Conservation (phyloP, 2,329 filamentous ascomycete genomes). For the Phyllachora maydis region DNA sequence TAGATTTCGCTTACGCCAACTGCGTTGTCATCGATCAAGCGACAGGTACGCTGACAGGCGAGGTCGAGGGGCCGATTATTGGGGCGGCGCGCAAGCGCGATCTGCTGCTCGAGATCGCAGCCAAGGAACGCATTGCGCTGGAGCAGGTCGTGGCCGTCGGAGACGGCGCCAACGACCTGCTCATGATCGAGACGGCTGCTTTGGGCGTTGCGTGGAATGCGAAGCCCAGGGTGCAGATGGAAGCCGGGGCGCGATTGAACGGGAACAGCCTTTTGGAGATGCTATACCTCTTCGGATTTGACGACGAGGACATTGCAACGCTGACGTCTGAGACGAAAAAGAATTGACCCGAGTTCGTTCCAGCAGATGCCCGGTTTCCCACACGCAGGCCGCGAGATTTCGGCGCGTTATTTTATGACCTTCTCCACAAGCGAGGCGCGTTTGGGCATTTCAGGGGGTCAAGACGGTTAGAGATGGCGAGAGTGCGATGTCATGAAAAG, state of each 20-base stretch:
- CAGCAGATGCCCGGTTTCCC: too few relatives aligned
- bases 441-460: too few relatives aligned
- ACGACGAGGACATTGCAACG: conserved; percentile 36
- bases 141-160: conserved; percentile 55
- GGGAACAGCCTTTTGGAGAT: conserved; percentile 49
- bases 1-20: conserved; percentile 82
- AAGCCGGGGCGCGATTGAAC: conserved; percentile 54
- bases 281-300: conserved; percentile 54
- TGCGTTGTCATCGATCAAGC: conserved; percentile 46
- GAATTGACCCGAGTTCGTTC: too few relatives aligned
- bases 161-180: conserved; percentile 65
- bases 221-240: conserved; percentile 63
- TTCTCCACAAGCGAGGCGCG: too few relatives aligned
- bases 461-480: too few relatives aligned
- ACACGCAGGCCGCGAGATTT: too few relatives aligned
- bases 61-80: conserved; percentile 52
- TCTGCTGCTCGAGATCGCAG: conserved; percentile 49
- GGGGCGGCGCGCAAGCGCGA: conserved; percentile 57
- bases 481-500: too few relatives aligned
- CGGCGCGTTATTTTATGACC: too few relatives aligned
- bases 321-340: conserved; percentile 21
- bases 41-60: conserved; percentile 41
- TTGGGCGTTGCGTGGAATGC: conserved; percentile 70
- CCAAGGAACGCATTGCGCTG: conserved; percentile 41
- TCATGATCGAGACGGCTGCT: conserved; percentile 52